Evolutionary conservation across 2,329 filamentous ascomycete species (phyloP), one percentile per base, ranked within the genome.

Genomic region (Epichloe brachyelytri): DNA sequence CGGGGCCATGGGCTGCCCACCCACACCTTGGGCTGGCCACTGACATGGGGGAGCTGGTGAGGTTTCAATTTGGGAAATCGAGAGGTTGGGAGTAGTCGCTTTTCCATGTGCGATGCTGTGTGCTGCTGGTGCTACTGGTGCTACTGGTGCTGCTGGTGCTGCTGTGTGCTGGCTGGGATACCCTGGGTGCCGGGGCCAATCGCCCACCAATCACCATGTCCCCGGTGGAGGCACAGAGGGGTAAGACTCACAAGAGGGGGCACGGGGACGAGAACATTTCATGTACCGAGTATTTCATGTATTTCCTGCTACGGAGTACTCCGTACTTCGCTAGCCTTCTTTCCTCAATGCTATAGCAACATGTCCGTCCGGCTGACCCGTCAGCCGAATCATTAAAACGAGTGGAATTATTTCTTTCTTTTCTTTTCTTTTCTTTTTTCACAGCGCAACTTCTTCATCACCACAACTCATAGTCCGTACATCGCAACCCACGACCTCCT

Each of bases 51-150:
- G 26, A 26, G 26, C 26, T 26, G 14, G 26, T 30, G 26, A 30
- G 8, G 30, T 19, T 40, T 40, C 38, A 19, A 40, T n/a, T 7
- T 17, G 38, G 19, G 46, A 53, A 55, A 51, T 54, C 36, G 51
- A 54, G 54, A 55, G 54, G 54, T 54, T 55, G 54, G 54, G 53
- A 34, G n/a, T 30, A 34, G n/a, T 30, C 30, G 30, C 30, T 30
- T 30, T 30, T 30, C 10, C 30, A 30, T 30, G 30, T 30, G 30
- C 30, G 10, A 30, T 30, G 37, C 37, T 38, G 37, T 15, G 15
- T n/a, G 36, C 26, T 30, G 1, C 22, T 22, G 22, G 22, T 22
- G 22, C 22, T 7, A 6, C 22, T 6, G 22, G 22, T 22, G 22
- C 19, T 20, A 3, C 19, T 20, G 19, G 19, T 20, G 19, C 19